Percentiles rank a stretch among this genome's conserved stretches.
Evolutionary conservation across 192 early-diverging fungal genomes (phyloP).

Genomic region (Podila horticola): DNA sequence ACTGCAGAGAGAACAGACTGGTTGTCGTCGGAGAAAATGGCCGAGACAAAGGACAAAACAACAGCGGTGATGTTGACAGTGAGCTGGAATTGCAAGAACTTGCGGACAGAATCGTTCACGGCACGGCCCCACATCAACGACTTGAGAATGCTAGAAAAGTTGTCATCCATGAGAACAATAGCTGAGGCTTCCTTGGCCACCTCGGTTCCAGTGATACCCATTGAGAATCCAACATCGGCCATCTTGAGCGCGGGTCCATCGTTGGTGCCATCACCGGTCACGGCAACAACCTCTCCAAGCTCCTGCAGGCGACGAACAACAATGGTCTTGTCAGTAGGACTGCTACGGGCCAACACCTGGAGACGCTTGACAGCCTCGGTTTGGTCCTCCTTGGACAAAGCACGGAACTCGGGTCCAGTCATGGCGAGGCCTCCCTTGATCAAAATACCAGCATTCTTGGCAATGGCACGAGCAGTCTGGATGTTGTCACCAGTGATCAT

Average conservation of each 20-base stretch:
- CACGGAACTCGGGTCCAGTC: constrained; percentile 84
- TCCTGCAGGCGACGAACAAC: constrained; percentile 82
- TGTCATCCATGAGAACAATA: constrained; percentile 91
- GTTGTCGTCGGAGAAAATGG: constrained; percentile 70
- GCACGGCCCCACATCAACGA: constrained; percentile 84
- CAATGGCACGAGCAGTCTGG: constrained; percentile 92
- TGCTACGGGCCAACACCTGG: constrained; percentile 89
- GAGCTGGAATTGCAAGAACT: constrained; percentile 89
- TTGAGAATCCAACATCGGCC: constrained; percentile 93
- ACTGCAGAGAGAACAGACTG: constrained; percentile 87
- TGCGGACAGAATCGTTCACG: constrained; percentile 86
- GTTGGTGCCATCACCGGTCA: constrained; percentile 91
- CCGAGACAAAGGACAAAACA: constrained; percentile 73
- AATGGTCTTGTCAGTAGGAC: constrained; percentile 90
- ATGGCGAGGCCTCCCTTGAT: constrained; percentile 78
- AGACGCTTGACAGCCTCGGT: constrained; percentile 71
- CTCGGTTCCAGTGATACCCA: constrained; percentile 92
- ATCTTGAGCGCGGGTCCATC: constrained; percentile 88
- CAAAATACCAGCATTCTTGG: constrained; percentile 86
- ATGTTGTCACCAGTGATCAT: constrained; percentile 93
- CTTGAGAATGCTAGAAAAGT: constrained; percentile 86
- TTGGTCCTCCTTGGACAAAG: constrained; percentile 71
- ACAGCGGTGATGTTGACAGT: constrained; percentile 87
- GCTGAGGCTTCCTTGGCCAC: constrained; percentile 86
- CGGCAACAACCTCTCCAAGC: constrained; percentile 74